phyloP scores from a whole-genome alignment of 352 stramenopile species.

The Phytopythium boreale region DNA sequence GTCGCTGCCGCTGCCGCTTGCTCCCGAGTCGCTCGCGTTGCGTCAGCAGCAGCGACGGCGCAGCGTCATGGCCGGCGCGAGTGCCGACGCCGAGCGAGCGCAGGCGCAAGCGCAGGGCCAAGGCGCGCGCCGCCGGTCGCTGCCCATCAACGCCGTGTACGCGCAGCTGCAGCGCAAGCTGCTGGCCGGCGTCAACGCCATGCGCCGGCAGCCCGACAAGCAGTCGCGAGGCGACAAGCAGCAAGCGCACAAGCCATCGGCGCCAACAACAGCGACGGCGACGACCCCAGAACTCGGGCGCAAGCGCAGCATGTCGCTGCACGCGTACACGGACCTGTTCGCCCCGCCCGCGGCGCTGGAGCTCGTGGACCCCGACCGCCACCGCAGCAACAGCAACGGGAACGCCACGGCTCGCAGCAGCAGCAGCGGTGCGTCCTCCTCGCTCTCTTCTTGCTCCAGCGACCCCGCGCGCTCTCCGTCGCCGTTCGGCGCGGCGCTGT shows the following conservation, averaged over 20 bases:
- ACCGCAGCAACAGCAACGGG: conserved; percentile 11
- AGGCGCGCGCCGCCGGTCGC: conserved; percentile 29
- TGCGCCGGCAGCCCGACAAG: background rate
- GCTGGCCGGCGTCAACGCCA: background rate
- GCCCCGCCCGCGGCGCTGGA: background rate
- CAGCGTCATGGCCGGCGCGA: background rate
- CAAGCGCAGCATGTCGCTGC: conserved; percentile 6
- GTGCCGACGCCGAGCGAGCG: background rate
- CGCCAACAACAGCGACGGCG: background rate
- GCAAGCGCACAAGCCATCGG: background rate
- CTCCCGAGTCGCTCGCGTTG: background rate
- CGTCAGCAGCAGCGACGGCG: background rate
- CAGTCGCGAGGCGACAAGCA: background rate
- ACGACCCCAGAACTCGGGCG: background rate
- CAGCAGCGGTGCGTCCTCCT: too few species aligned
- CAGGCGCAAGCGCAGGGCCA: background rate
- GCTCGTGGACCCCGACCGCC: conserved; percentile 9
- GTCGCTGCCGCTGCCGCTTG: conserved; percentile 16
- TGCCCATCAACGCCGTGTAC: conserved; percentile 42
- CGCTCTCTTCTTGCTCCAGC: background rate
- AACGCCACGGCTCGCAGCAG: too few species aligned
- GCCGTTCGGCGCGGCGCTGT: background rate
- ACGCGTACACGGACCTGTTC: background rate
- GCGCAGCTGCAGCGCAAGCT: conserved; percentile 21
- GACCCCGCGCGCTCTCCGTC: too few species aligned